phyloP scores from a whole-genome alignment of 176 grass and related monocot genomes.

The Oryza glaberrima region DNA sequence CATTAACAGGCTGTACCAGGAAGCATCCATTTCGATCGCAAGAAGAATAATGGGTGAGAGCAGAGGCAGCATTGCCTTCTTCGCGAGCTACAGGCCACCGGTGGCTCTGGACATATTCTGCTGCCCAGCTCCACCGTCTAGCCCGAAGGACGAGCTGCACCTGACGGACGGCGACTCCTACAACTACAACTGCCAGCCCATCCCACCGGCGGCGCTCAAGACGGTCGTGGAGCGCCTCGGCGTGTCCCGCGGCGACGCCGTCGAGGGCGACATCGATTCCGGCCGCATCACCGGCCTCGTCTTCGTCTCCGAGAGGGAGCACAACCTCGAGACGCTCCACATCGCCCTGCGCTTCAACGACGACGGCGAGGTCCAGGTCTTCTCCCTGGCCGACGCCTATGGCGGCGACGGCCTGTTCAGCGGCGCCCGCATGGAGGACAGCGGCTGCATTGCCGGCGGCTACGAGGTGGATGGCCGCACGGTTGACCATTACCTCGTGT shows the following conservation, averaged over 20 bases:
- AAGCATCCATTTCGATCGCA: neutral
- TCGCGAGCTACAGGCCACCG: constrained; percentile 37
- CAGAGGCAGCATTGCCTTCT: constrained; percentile 49
- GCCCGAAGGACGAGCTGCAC: constrained; percentile 10
- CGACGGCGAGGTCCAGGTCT: constrained; percentile 15
- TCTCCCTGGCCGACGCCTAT: constrained; percentile 36
- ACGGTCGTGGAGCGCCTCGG: neutral
- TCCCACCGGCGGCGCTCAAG: neutral
- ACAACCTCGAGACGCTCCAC: constrained; percentile 44
- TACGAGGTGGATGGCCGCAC: neutral
- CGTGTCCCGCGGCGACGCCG: neutral
- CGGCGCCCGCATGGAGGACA: constrained; percentile 45
- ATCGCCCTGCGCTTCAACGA: constrained; percentile 25
- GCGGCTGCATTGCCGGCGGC: constrained; percentile 38
- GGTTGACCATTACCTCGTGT: constrained; percentile 34
- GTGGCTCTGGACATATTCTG: constrained; percentile 41
- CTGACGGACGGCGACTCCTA: constrained; percentile 41
- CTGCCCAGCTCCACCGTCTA: neutral
- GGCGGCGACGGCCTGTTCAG: constrained; percentile 4
- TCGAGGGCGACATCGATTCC: neutral
- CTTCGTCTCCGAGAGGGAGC: constrained; percentile 47
- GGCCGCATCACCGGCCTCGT: constrained; percentile 27
- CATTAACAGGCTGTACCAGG: neutral
- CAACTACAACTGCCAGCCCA: constrained; percentile 37
- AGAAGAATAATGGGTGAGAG: constrained; percentile 11